These are phyloP conservation scores for Pisolithus marmoratus DNA, from an alignment of 768 basidiomycete genomes.

Conservation along the genomic window DNA sequence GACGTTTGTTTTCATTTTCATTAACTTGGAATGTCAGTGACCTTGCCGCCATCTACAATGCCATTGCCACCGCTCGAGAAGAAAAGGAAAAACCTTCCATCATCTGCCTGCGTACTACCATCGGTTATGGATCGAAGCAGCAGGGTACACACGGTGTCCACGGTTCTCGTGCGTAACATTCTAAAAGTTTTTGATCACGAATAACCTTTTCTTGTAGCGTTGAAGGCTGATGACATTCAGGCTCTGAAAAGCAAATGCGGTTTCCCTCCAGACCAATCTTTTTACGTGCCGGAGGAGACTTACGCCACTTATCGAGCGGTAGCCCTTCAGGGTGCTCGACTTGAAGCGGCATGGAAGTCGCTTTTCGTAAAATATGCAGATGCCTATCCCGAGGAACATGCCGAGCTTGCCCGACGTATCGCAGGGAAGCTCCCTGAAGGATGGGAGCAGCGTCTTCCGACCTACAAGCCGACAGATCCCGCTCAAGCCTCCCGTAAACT, in stretches of 20 bases:
- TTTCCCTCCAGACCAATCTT: slow-evolving; percentile 72
- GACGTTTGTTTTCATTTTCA: neutral
- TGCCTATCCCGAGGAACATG: slow-evolving; percentile 79
- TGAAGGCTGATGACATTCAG: slow-evolving; percentile 88
- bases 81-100: slow-evolving; percentile 82
- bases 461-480: slow-evolving; percentile 77
- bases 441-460: slow-evolving; percentile 83
- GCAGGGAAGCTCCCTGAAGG: slow-evolving; percentile 74
- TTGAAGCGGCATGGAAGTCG: slow-evolving; percentile 70
- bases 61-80: slow-evolving; percentile 71
- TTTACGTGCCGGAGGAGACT: slow-evolving; percentile 70
- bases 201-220: slow-evolving; percentile 41
- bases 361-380: slow-evolving; percentile 63
- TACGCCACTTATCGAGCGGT: slow-evolving; percentile 63
- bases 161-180: slow-evolving; percentile 70
- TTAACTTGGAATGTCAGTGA: slow-evolving; percentile 46
- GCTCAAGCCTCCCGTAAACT: slow-evolving; percentile 91
- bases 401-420: slow-evolving; percentile 83
- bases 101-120: slow-evolving; percentile 82
- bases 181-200: neutral
- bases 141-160: slow-evolving; percentile 95
- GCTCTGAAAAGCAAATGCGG: slow-evolving; percentile 80
- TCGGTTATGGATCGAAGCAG: slow-evolving; percentile 89
- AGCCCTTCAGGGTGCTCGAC: slow-evolving; percentile 66
- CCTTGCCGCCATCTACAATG: slow-evolving; percentile 66